Evolutionary conservation across 768 basidiomycete species (phyloP), one percentile per base, ranked within the genome.

Genomic region (Clitopilus passeckerianus): DNA sequence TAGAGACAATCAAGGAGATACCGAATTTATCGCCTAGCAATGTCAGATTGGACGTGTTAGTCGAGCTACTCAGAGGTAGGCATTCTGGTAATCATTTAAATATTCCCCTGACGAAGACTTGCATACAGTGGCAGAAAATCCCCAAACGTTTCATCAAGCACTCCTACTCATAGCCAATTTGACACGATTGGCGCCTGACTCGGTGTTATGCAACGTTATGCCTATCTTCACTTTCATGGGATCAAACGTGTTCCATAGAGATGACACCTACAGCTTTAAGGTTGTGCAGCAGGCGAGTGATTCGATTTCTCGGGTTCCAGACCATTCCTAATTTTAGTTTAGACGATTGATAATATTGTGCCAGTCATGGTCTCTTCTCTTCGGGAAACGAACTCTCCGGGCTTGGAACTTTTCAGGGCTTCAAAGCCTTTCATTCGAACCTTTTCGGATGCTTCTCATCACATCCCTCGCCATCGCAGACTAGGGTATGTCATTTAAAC

Each of bases 191-290:
- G 87, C 89, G 0, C 95, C 96, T 0, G 93, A 95, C 58, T 91
- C 93, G 10, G 93, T 96, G 30, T 78, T 98, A 12, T 93, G 91
- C 67, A 94, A 96, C 65, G 83, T 98, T 55, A 97, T 99, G 93
- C 96, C 97, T 3, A 87, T 99, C 50, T 98, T 99, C 77, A 98
- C 95, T 0, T 98, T 98, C 75, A 98, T 98, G 93, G 96, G 97
- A 18, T 93, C 95, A n/a, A 95, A 93, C 62, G 88, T 98, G 16
- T 92, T 98, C 77, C 96, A 97, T 68, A 84, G 95, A 53, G 97
- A 99, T 64, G 97, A 99, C 69, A 85, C 90, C 0, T 95, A 96
- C 73, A 95, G 91, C 68, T 96, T 97, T 78, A 86, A 86, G 35
- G 95, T 98, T 8, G 92, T 98, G 1, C 95, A 98, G 70, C 91